phyloP scores from a whole-genome alignment of 1,139 yeast genomes.

The Taiozyma sp. region DNA sequence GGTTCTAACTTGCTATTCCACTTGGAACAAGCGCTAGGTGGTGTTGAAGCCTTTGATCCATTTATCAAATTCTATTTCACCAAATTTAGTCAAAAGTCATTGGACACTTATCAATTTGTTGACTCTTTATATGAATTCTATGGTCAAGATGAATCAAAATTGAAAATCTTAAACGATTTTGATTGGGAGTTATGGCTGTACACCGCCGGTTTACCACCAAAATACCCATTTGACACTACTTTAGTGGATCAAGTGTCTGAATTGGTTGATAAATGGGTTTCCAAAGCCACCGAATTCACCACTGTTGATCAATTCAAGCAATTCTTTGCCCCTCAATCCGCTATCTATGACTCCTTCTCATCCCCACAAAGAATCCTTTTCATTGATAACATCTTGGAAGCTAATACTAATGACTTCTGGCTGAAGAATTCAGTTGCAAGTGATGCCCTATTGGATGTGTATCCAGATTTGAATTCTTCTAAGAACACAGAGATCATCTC shows the following conservation, averaged over 20 bases:
- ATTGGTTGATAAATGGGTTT: conserved; percentile 64
- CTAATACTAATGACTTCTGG: conserved; percentile 23
- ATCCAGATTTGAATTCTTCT: conserved; percentile 32
- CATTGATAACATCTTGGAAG: conserved; percentile 56
- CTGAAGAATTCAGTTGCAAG: conserved; percentile 24
- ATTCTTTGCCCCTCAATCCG: conserved; percentile 32
- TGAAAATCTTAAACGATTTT: conserved; percentile 47
- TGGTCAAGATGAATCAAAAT: conserved; percentile 30
- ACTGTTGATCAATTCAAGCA: conserved; percentile 23
- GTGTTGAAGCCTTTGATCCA: conserved; percentile 57
- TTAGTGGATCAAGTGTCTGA: conserved; percentile 67
- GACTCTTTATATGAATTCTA: conserved; percentile 67
- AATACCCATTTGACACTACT: conserved; percentile 72
- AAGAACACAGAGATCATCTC: conserved; percentile 77
- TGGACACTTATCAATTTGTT: conserved; percentile 77
- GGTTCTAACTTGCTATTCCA: conserved; percentile 77
- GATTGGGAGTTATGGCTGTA: conserved; percentile 87
- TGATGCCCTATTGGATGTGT: conserved; percentile 24
- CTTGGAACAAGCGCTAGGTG: conserved; percentile 64
- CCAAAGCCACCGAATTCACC: conserved; percentile 18
- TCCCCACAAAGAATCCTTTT: conserved; percentile 78
- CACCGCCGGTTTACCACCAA: conserved; percentile 83
- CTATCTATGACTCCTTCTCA: conserved; percentile 37
- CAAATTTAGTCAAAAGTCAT: conserved; percentile 60
- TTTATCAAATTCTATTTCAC: conserved; percentile 75